Conservation (phyloP, 192 early-diverging fungal genomes). For the Haplosporangium gracile region DNA sequence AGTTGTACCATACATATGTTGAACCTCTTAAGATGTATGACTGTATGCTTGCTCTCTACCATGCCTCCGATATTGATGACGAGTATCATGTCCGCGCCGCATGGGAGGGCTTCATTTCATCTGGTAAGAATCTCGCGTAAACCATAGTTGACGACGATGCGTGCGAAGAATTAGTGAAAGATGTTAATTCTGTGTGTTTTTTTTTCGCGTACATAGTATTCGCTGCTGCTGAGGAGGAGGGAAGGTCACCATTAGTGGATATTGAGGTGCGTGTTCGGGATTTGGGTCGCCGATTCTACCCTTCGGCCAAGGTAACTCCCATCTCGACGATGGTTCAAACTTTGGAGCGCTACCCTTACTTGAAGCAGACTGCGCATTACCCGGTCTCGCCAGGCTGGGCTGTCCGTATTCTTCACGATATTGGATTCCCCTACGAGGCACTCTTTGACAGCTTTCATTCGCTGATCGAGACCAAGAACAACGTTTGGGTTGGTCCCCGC, state of each 20-base stretch:
- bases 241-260: constrained; percentile 40
- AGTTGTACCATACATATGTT: constrained; percentile 42
- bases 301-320: constrained; percentile 45
- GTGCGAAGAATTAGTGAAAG: background rate
- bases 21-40: constrained; percentile 54
- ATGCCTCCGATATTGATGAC: constrained; percentile 49
- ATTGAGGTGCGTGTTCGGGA: constrained; percentile 50
- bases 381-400: constrained; percentile 39
- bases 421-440: constrained; percentile 51
- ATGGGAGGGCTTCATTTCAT: constrained; percentile 49
- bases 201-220: constrained; percentile 16
- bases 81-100: constrained; percentile 49
- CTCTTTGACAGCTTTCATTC: constrained; percentile 52
- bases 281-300: constrained; percentile 48
- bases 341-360: constrained; percentile 46
- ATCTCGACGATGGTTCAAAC: constrained; percentile 47
- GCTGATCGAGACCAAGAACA: constrained; percentile 47
- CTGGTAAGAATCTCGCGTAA: constrained; percentile 18
- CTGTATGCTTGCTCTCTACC: constrained; percentile 53
- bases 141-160: background rate
- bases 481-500: constrained; percentile 45
- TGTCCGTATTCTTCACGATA: constrained; percentile 43
- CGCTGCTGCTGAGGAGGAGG: constrained; percentile 27
- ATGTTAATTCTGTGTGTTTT: background rate
- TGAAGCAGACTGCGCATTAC: constrained; percentile 40